These are phyloP conservation scores for Austropuccinia psidii DNA, from an alignment of 1,284 basidiomycete genomes.

Conservation along the genomic window DNA sequence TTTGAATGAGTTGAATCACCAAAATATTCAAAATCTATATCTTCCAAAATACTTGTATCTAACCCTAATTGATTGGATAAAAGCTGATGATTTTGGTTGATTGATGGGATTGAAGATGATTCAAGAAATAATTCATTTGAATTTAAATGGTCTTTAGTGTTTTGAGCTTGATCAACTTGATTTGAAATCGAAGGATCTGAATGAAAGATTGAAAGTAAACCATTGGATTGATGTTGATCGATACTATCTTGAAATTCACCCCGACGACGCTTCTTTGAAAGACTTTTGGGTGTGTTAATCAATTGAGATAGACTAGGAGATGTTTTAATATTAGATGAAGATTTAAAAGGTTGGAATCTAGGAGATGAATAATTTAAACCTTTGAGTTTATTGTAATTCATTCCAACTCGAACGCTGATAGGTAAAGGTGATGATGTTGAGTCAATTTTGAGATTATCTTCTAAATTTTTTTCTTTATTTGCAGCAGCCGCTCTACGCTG, in stretches of 20 bases:
- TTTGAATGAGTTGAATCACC: too few relatives aligned
- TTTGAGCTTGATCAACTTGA: too few relatives aligned
- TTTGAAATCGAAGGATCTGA: neutral
- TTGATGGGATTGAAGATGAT: too few relatives aligned
- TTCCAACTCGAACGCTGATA: neutral
- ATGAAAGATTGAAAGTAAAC: neutral
- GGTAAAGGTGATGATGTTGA: neutral
- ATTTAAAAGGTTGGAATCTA: neutral
- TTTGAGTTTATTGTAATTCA: neutral
- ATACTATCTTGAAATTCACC: conserved; percentile 1
- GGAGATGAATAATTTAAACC: neutral
- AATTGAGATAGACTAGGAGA: neutral
- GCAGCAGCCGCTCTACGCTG: conserved; percentile 24
- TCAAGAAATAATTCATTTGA: too few relatives aligned
- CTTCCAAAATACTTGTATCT: neutral
- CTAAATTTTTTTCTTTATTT: neutral
- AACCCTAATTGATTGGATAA: neutral
- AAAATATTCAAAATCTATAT: neutral
- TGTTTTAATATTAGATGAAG: neutral
- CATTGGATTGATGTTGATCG: neutral
- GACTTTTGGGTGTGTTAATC: neutral
- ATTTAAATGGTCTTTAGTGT: too few relatives aligned
- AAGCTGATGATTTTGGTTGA: neutral
- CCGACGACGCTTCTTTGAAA: conserved; percentile 9
- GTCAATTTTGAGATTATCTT: conserved; percentile 5